A percentile compares a stretch with the other conserved stretches of the same genome.
Evolutionary conservation across 2,329 filamentous ascomycete genomes (phyloP).

Genomic region (Westerdykella aurantiaca): DNA sequence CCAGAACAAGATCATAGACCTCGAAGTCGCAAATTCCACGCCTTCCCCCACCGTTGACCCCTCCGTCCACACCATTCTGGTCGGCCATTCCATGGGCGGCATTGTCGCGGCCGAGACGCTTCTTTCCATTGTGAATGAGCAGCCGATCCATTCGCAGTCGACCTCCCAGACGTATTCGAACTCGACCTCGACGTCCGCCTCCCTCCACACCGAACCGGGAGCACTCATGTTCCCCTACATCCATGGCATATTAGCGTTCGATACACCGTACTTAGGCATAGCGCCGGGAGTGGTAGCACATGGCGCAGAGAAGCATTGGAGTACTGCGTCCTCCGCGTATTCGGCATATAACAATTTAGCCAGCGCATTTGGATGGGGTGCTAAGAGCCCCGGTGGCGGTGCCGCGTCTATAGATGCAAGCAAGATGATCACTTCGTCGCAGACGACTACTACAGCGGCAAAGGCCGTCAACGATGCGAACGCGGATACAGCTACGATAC

Average conservation of each 20-base stretch:
- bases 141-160: slow-evolving; percentile 28
- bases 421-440: slow-evolving; percentile 33
- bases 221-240: slow-evolving; percentile 88
- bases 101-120: slow-evolving; percentile 90
- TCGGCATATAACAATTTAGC: slow-evolving; percentile 60
- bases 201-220: slow-evolving; percentile 43
- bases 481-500: slow-evolving; percentile 42
- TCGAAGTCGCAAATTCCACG: slow-evolving; percentile 77
- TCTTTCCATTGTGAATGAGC: slow-evolving; percentile 62
- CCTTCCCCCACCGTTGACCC: slow-evolving; percentile 81
- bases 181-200: slow-evolving; percentile 25
- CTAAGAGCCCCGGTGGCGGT: slow-evolving; percentile 12
- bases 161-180: slow-evolving; percentile 18
- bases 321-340: slow-evolving; percentile 64
- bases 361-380: slow-evolving; percentile 57
- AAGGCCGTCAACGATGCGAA: slow-evolving; percentile 35
- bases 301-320: slow-evolving; percentile 80
- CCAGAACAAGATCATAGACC: slow-evolving; percentile 85
- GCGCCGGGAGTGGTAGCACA: slow-evolving; percentile 78
- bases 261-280: slow-evolving; percentile 86
- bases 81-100: slow-evolving; percentile 83
- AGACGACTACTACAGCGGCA: slow-evolving; percentile 17
- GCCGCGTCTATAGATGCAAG: slow-evolving; percentile 26
- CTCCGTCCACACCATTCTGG: slow-evolving; percentile 71
- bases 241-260: slow-evolving; percentile 84